phyloP scores from a whole-genome alignment of 805 yeast genomes.

The Saccharomycopsis olivae region DNA sequence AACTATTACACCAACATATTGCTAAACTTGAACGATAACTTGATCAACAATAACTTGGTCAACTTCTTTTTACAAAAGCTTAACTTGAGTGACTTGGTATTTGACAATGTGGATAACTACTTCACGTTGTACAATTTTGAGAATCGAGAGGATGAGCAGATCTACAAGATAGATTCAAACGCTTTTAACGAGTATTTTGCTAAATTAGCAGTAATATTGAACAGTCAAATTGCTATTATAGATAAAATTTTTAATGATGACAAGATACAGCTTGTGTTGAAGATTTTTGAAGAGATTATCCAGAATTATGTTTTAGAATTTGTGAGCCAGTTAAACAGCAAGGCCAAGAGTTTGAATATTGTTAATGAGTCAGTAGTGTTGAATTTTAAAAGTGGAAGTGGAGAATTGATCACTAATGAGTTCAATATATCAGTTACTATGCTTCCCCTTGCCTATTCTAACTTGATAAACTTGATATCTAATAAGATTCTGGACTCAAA shows the following conservation, averaged over 20 bases:
- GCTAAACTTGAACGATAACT: slow-evolving; percentile 26
- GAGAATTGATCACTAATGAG: slow-evolving; percentile 2
- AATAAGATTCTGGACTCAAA: slow-evolving; percentile 28
- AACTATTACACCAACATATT: slow-evolving; percentile 25
- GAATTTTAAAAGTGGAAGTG: slow-evolving; percentile 19
- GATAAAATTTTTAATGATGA: slow-evolving; percentile 28
- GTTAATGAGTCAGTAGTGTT: slow-evolving; percentile 22
- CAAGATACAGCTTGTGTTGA: slow-evolving; percentile 29
- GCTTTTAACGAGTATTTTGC: slow-evolving; percentile 21
- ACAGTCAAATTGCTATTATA: slow-evolving; percentile 27
- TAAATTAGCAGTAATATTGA: slow-evolving; percentile 25
- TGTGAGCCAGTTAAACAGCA: slow-evolving; percentile 21
- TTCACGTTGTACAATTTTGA: slow-evolving; percentile 16
- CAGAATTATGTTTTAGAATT: slow-evolving; percentile 27
- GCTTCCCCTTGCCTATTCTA: slow-evolving; percentile 22
- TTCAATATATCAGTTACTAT: slow-evolving; percentile 5
- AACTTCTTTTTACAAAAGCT: slow-evolving; percentile 30
- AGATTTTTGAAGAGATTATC: slow-evolving; percentile 29
- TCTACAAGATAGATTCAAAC: slow-evolving; percentile 20
- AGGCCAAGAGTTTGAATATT: slow-evolving; percentile 19
- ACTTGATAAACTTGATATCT: slow-evolving; percentile 24
- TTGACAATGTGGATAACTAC: slow-evolving; percentile 26
- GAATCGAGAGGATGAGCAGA: slow-evolving; percentile 4
- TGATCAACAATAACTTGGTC: slow-evolving; percentile 28
- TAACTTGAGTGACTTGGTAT: slow-evolving; percentile 27